Evolutionary conservation across 495 filamentous ascomycete genomes (phyloP).

Genomic region (Hyaloscypha finlandica): DNA sequence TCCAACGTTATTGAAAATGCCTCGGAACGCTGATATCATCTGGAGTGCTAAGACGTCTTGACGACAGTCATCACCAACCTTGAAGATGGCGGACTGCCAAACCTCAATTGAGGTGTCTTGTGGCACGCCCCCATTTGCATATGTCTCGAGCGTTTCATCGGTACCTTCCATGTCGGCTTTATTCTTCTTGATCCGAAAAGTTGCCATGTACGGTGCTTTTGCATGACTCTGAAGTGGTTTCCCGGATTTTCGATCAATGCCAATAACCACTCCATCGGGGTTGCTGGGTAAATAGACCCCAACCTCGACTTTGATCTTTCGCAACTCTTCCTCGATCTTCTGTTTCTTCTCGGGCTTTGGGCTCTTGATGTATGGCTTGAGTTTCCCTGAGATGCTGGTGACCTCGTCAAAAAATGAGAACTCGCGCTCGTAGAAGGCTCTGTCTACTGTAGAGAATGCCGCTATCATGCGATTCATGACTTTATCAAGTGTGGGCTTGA

Average conservation of each 20-base stretch:
- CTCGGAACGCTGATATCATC: conserved; percentile 96
- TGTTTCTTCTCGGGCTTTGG: conserved; percentile 97
- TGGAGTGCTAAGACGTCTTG: conserved; percentile 96
- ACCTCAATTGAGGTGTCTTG: conserved; percentile 69
- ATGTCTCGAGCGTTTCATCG: conserved; percentile 45
- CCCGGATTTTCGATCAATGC: conserved; percentile 95
- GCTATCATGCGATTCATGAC: conserved; percentile 81
- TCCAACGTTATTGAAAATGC: conserved; percentile 91
- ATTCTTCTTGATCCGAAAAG: conserved; percentile 91
- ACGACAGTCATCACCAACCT: conserved; percentile 97
- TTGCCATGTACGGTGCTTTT: conserved; percentile 98
- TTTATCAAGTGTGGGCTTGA: conserved; percentile 90
- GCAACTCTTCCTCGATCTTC: conserved; percentile 97
- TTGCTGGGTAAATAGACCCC: conserved; percentile 97
- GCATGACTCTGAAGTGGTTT: conserved; percentile 97
- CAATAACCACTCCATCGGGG: conserved; percentile 93
- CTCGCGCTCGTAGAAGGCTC: conserved; percentile 88
- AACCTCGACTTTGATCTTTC: conserved; percentile 94
- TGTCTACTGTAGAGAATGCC: conserved; percentile 78
- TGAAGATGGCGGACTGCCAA: conserved; percentile 99
- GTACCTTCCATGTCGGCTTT: conserved; percentile 46
- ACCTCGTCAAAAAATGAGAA: conserved; percentile 98
- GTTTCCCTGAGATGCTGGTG: conserved; percentile 90
- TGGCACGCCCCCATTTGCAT: conserved; percentile 17
- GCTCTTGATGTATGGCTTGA: conserved; percentile 88